Percentiles rank a stretch among this genome's conserved stretches.
These are phyloP conservation scores for Eucalyptus albens DNA, from an alignment of 345 rosid genomes.

Conservation along the genomic window DNA sequence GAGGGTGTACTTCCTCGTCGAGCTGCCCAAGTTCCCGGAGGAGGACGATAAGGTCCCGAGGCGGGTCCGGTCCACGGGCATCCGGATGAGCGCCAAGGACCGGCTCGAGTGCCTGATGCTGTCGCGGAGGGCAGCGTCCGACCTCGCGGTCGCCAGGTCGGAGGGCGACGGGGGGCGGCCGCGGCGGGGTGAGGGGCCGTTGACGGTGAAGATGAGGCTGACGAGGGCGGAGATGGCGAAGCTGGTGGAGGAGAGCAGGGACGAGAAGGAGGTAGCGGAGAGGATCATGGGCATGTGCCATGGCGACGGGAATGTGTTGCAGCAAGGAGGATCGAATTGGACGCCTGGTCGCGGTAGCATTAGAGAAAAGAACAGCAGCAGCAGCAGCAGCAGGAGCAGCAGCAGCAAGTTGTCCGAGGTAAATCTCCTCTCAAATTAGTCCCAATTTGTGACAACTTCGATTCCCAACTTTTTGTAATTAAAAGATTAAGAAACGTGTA, in stretches of 20 bases:
- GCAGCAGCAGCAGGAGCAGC: neutral
- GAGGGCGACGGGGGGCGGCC: neutral
- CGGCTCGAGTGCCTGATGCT: constrained; percentile 76
- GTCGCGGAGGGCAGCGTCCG: constrained; percentile 64
- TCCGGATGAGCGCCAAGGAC: constrained; percentile 78
- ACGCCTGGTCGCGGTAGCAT: neutral
- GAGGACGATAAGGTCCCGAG: constrained; percentile 28
- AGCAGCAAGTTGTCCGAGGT: neutral
- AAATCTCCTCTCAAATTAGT: neutral
- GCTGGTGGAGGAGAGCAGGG: constrained; percentile 56
- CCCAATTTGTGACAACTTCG: neutral
- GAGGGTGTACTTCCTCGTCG: constrained; percentile 65
- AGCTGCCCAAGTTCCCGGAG: constrained; percentile 42
- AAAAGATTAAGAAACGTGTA: neutral
- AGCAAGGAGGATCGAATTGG: neutral
- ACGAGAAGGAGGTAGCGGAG: constrained; percentile 55
- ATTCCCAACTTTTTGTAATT: neutral
- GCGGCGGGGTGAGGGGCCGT: neutral
- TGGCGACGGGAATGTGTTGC: neutral
- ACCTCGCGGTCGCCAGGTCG: constrained; percentile 18
- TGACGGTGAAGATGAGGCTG: constrained; percentile 59
- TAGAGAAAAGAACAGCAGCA: neutral
- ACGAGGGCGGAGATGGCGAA: constrained; percentile 56
- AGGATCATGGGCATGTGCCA: constrained; percentile 46
- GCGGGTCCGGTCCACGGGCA: constrained; percentile 54